Evolutionary conservation across 768 basidiomycete species (phyloP).

Genomic region (Amanita jacksonii): DNA sequence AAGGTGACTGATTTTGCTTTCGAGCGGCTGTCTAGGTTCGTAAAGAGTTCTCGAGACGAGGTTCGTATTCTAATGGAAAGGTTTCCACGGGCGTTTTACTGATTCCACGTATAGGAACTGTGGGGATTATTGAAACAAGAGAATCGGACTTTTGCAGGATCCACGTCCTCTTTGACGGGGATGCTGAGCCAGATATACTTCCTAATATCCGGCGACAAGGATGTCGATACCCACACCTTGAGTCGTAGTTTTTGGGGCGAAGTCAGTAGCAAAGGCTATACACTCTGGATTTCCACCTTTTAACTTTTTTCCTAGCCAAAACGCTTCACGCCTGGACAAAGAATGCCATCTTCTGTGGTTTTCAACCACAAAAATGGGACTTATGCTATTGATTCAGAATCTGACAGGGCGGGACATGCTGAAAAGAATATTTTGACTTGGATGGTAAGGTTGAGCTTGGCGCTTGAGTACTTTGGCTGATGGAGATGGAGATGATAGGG

Average conservation of each 20-base stretch:
- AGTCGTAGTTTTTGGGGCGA: constrained; percentile 50
- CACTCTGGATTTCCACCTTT: constrained; percentile 5
- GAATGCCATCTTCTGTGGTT: constrained; percentile 62
- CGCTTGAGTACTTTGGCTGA: not conserved
- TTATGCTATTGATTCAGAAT: constrained; percentile 56
- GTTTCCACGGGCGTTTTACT: not conserved
- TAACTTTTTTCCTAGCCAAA: constrained; percentile 29
- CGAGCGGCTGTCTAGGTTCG: constrained; percentile 61
- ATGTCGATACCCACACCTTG: constrained; percentile 50
- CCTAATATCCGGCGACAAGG: constrained; percentile 64
- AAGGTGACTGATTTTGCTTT: constrained; percentile 79
- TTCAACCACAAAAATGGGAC: constrained; percentile 57
- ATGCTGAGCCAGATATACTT: constrained; percentile 86
- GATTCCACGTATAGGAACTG: constrained; percentile 42
- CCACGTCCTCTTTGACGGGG: constrained; percentile 82
- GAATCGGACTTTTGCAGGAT: constrained; percentile 62
- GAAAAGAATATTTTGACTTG: constrained; percentile 68
- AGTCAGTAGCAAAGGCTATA: constrained; percentile 29
- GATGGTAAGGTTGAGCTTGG: constrained; percentile 53
- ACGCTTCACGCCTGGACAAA: constrained; percentile 70
- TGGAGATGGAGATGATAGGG: constrained; percentile 47
- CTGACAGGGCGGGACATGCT: constrained; percentile 26
- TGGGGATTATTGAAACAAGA: constrained; percentile 48
- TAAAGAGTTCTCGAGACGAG: constrained; percentile 69
- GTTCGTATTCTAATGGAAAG: constrained; percentile 25